phyloP scores from a whole-genome alignment of 2,329 filamentous ascomycete species.

The Calonectria ilicicola region DNA sequence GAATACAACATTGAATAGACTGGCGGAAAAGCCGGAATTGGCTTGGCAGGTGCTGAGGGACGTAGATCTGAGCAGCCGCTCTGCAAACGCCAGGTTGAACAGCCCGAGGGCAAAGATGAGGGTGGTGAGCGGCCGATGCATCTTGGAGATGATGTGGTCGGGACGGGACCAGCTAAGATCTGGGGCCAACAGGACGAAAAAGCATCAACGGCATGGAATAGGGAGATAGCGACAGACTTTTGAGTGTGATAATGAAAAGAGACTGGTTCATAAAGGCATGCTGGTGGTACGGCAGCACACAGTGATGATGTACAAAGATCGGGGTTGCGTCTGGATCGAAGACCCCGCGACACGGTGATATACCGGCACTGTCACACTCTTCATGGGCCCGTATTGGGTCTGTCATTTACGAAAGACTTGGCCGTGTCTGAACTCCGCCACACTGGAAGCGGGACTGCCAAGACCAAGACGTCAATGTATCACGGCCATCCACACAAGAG shows the following conservation, averaged over 20 bases:
- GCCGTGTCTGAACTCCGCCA: neutral
- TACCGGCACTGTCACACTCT: too few species aligned
- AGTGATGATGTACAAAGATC: neutral
- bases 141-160: neutral
- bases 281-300: neutral
- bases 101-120: conserved; percentile 28
- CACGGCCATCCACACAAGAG: too few species aligned
- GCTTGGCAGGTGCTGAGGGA: conserved; percentile 87
- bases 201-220: neutral
- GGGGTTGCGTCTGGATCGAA: too few species aligned
- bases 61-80: conserved; percentile 79
- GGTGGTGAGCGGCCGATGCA: neutral
- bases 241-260: neutral
- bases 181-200: neutral
- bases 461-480: neutral
- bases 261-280: neutral
- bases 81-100: conserved; percentile 55
- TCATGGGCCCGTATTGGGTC: neutral
- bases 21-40: conserved; percentile 87
- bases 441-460: neutral
- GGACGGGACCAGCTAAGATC: too few species aligned
- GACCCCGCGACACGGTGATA: too few species aligned
- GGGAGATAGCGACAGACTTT: neutral
- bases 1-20: conserved; percentile 86
- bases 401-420: neutral